Base-by-base conservation (phyloP, 768 basidiomycete species). In the Rubroboletus satanas region DNA sequence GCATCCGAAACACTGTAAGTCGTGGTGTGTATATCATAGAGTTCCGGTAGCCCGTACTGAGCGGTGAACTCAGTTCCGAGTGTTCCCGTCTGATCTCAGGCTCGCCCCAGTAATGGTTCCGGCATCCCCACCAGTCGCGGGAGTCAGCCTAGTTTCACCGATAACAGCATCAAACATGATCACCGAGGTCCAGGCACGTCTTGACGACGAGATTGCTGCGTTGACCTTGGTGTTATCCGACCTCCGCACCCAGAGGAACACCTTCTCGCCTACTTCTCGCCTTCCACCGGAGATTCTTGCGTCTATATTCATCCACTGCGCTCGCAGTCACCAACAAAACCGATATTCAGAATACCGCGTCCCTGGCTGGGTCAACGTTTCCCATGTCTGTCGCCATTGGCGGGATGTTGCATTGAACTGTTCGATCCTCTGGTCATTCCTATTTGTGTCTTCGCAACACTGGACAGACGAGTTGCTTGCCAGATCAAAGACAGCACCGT, bases 401-500 rank as follows among this genome's bases (percentile, higher is more conserved):
- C 74, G 79, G 26, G 57, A 71, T 0, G 72, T 79, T 5, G 77
- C 78, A 6, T 54, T 80, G 14, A 69, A 60, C 43, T 74, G 70
- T 50, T 72, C 78, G 1, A 60, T 51, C 12, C 69, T 81, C 37
- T 82, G 80, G 79, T 70, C 58, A 23, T 63, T 61, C 43, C 65
- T 73, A 23, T 61, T 71, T 3, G 73, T 77, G 37, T 61, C 57
- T 10, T 69, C 66, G 26, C 69, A 66, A 9, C 59, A 56, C 31
- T 77, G 75, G 74, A 72, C 71, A 17, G 67, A 73, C 50, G 77
- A 76, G 59, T 75, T 80, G 70, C 55, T 81, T 26, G 64, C 61
- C 35, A 71, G 79, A 21, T 81, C 80, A 4, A 79, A 77, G 59
- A 72, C 65, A 63, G 72, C 72, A 15, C 67, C 71, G 32, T 42